Base-by-base conservation (phyloP, 495 filamentous ascomycete genomes). In the Parathielavia hyrcaniae region DNA sequence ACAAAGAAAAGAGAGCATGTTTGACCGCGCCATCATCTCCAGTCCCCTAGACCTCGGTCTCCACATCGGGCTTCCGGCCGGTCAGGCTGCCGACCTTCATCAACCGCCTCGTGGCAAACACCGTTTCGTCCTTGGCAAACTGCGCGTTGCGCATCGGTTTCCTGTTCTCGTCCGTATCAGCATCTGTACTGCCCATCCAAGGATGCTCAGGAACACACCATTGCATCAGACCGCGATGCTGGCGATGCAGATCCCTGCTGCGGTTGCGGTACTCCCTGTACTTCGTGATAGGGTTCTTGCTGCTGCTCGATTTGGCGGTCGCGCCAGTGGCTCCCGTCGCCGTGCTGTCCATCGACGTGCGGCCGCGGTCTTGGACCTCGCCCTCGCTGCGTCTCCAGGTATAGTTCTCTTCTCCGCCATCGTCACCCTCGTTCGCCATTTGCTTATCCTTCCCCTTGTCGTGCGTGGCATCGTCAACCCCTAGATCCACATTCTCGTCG, bases 181-280 rank as follows among this genome's bases (percentile, higher is more conserved):
- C 39, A 59, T 60, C 48, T 53, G 46, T 22, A 46, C 16, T 17
- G 13, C 19, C 39, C 19, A 6, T 50, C 5, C 2, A 19, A 1
- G 19, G 17, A 30, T n/a, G 2, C 11, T 35, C 44, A 16, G 22
- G 26, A 32, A 65, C 68, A 53, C 22, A 86, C 86, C 86, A 90
- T 67, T 88, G 86, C 85, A 88, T 88, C 63, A 87, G 57, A 11
- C 86, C 86, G 36, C 86, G 73, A 60, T 88, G 85, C 71, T 86
- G 85, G 14, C 86, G 72, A 63, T 86, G 82, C 61, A 87, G 69
- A 23, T 83, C 77, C 52, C 77, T 59, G 61, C 75, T 79, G 30
- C 69, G 58, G 41, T 73, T 74, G 69, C 77, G 79, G 65, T 86
- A 86, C 59, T 78, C 75, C 59, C 71, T 73, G 61, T 76, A 78